Evolutionary conservation across 2,329 filamentous ascomycete species (phyloP), one percentile per base, ranked within the genome.

Genomic region (Fusarium avenaceum): DNA sequence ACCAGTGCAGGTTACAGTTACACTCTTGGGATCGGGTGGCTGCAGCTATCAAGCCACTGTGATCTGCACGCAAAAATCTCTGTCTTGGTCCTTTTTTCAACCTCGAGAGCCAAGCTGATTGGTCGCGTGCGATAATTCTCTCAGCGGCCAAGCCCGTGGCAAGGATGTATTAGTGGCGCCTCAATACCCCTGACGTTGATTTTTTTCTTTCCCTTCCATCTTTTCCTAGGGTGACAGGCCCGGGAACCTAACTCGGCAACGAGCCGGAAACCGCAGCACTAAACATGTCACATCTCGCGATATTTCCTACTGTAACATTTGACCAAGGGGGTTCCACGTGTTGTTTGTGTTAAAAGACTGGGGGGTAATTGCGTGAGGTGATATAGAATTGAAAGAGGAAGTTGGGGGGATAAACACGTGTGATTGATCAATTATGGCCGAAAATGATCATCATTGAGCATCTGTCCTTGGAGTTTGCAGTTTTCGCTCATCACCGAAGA

Each of bases 211-310:
- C 63, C 65, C 59, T 28, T 58, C 30, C 10, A 7, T 14, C 17
- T 30, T 28, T 33, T n/a, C 24, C 20, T 49, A 24, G 14, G 28
- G 35, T 33, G 39, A 32, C 43, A 17, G 7, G 13, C 22, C 32
- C 52, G 46, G 57, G 65, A 57, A 53, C 40, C 40, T 48, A 50
- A 56, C 50, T 48, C 54, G 46, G 54, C 35, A 58, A 67, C 42
- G 40, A 60, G n/a, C 54, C 47, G 48, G 49, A 40, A 54, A 69
- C 58, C 55, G 35, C 35, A 63, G 32, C 44, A 22, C 43, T 39
- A 17, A 54, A 28, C 35, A 65, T 55, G 67, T 70, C 53, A 32
- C 20, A 70, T 68, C 67, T 70, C 55, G 64, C 67, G 48, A 70
- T 70, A 45, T 64, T 43, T 40, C 49, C 35, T 30, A 65, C 33